These are phyloP conservation scores for Albatrellus ellisii DNA, from an alignment of 768 basidiomycete species.

Conservation along the genomic window DNA sequence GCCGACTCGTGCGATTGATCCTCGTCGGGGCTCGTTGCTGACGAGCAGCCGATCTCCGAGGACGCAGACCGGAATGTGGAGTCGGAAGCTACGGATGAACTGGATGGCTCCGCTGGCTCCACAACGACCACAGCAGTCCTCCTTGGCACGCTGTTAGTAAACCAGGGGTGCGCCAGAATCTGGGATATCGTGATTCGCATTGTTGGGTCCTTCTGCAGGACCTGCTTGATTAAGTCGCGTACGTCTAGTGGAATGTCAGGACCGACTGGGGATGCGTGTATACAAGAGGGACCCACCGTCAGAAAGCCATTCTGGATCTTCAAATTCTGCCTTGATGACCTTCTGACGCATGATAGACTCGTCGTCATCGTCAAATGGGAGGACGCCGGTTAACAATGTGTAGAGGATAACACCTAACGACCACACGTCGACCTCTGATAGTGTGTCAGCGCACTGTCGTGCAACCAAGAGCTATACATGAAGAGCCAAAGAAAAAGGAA, in stretches of 20 bases:
- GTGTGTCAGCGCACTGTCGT: no score
- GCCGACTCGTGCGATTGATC: slow-evolving; percentile 5
- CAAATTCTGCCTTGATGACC: slow-evolving; percentile 77
- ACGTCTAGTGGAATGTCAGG: slow-evolving; percentile 40
- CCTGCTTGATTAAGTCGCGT: slow-evolving; percentile 66
- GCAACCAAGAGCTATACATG: neutral
- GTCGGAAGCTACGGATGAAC: slow-evolving; percentile 38
- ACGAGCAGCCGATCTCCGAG: slow-evolving; percentile 23
- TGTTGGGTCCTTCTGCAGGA: slow-evolving; percentile 65
- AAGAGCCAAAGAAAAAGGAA: neutral
- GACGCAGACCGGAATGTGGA: slow-evolving; percentile 20
- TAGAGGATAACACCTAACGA: slow-evolving; percentile 89
- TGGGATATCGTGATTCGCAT: slow-evolving; percentile 72
- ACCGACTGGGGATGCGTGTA: neutral
- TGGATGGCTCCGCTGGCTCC: slow-evolving; percentile 17
- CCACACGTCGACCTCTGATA: slow-evolving; percentile 97
- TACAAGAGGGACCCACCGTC: slow-evolving; percentile 37
- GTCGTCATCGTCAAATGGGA: slow-evolving; percentile 37
- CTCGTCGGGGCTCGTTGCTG: slow-evolving; percentile 48
- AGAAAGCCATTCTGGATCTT: slow-evolving; percentile 89
- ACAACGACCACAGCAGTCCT: slow-evolving; percentile 5
- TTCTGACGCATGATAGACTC: slow-evolving; percentile 44
- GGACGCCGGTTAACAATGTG: slow-evolving; percentile 66
- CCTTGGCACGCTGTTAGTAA: slow-evolving; percentile 26
- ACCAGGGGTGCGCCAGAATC: slow-evolving; percentile 84